Conservation (phyloP, 2,329 filamentous ascomycete genomes). For the Leptographium wingfieldii region DNA sequence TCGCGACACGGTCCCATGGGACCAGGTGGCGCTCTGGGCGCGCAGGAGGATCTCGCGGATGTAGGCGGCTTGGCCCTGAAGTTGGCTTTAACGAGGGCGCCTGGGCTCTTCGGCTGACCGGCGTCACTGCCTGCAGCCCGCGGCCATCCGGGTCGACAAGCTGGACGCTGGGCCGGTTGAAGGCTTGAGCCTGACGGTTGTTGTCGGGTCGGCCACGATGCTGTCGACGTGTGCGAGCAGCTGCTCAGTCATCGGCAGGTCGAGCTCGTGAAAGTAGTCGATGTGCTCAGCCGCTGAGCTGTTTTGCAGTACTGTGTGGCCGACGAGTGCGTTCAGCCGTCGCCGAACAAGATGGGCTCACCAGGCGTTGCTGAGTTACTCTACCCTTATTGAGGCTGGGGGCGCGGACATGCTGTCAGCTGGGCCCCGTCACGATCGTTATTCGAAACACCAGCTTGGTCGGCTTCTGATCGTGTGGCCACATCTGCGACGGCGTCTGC, state of each 20-base stretch:
- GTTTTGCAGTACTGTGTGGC: conserved; percentile 16
- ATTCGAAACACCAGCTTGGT: conserved; percentile 26
- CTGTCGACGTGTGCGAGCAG: conserved; percentile 34
- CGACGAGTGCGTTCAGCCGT: conserved; percentile 32
- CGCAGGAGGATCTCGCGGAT: neutral
- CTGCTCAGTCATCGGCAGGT: conserved; percentile 27
- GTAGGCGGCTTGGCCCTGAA: neutral
- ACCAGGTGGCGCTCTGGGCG: neutral
- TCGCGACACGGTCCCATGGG: neutral
- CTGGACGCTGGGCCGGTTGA: conserved; percentile 45
- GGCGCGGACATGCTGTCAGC: conserved; percentile 37
- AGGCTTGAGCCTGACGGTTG: conserved; percentile 41
- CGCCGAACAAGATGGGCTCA: conserved; percentile 30
- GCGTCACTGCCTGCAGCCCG: conserved; percentile 34
- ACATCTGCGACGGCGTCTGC: conserved; percentile 35
- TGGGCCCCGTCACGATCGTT: conserved; percentile 20
- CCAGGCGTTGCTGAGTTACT: conserved; percentile 20
- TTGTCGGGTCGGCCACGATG: conserved; percentile 38
- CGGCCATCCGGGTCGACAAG: conserved; percentile 47
- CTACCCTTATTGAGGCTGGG: conserved; percentile 29
- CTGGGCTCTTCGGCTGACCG: conserved; percentile 4
- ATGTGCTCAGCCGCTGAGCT: conserved; percentile 14
- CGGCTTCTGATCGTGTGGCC: conserved; percentile 22
- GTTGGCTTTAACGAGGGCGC: conserved; percentile 26
- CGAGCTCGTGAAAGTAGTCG: conserved; percentile 24